Conservation (phyloP, 495 filamentous ascomycete species). For the Talaromyces proteolyticus region DNA sequence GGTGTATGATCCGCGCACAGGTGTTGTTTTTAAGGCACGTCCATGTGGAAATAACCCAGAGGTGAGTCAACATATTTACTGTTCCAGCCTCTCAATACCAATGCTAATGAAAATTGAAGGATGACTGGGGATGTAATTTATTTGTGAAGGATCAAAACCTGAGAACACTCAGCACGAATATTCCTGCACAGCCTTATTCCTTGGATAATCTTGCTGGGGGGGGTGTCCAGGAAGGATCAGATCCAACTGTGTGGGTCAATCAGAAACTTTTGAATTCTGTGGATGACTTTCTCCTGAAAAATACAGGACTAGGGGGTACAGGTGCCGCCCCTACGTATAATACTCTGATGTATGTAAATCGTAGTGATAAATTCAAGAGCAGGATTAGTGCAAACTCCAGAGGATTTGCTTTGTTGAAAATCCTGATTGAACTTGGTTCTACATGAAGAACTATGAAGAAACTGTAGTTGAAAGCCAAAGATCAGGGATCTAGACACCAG, state of each 20-base stretch:
- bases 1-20: neutral
- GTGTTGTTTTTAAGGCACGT: neutral
- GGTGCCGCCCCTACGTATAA: neutral
- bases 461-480: too few species aligned
- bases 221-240: slow-evolving; percentile 1
- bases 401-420: neutral
- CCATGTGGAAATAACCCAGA: neutral
- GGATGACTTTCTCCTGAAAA: neutral
- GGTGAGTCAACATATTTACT: neutral
- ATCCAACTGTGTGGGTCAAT: neutral
- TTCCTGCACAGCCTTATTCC: neutral
- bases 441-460: neutral
- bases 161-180: neutral
- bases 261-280: neutral
- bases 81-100: neutral
- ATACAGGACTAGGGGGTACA: neutral
- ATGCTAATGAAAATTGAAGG: slow-evolving; percentile 1
- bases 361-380: neutral
- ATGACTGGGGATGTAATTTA: slow-evolving; percentile 7
- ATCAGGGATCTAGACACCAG: too few species aligned
- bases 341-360: neutral
- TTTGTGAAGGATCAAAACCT: slow-evolving; percentile 3
- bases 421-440: neutral
- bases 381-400: neutral
- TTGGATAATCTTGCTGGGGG: neutral